Base-by-base conservation (phyloP, 2,329 filamentous ascomycete genomes). In the Calonectria pseudoreteaudii region DNA sequence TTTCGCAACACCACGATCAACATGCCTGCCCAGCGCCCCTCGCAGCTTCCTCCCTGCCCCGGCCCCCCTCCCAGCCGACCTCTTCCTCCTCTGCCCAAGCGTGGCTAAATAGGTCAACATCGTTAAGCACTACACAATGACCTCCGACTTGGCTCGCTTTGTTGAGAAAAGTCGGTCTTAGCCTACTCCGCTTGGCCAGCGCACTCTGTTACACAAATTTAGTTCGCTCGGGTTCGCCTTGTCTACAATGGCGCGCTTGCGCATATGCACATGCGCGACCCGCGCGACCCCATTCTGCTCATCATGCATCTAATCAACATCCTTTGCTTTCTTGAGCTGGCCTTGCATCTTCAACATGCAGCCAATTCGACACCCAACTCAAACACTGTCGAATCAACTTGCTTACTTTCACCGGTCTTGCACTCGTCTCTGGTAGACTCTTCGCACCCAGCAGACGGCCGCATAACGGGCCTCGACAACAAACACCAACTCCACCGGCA, bases 1-100 rank as follows among this genome's bases (percentile, higher is more conserved):
- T 64, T 66, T 70, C 72, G 56, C 56, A 77, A 69, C 69, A 47
- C 71, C 74, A 74, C 75, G 75, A 80, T 75, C 80, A 83, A 75
- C 74, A 90, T 91, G 88, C 88, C 90, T 84, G 86, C 89, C 77
- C 90, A 91, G 84, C 89, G 91, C 82, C 91, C 91, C 75, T 91
- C 91, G 79, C 90, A 92, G 81, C 90, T 93, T 77, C 91, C 91
- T 86, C 91, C 91, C 79, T 93, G 91, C 89, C 91, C 91, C 69
- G 91, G 91, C 79, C 91, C 91, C 74, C 91, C 91, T 80, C 91
- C 91, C 76, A 91, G 88, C 85, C 87, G 91, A 70, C 91, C 91
- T 85, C 90, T 93, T 68, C 91, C 91, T 84, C 90, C 91, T 84
- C 89, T 93, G 75, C 91, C 91, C 82, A 92, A 91, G 86, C 87